Base-by-base conservation (phyloP, 257 asterid genomes). In the Cynanchum wilfordii region DNA sequence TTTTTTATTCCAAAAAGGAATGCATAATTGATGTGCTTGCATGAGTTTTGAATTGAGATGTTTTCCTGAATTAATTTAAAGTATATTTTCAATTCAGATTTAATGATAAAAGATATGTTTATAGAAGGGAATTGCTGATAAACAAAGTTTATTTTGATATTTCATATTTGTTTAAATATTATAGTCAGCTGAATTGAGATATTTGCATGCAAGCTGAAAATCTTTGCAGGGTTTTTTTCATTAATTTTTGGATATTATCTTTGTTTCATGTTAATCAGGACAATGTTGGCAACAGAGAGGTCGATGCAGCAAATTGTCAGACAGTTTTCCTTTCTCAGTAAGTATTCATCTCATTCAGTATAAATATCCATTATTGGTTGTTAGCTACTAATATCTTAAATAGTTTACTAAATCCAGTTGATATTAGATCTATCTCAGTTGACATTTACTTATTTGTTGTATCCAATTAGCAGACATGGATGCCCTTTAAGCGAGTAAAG, bases 321-420 rank as follows among this genome's bases (percentile, higher is more conserved):
- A 95, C 97, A 11, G 88, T 86, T 24, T 90, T 95, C 83, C 94
- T 95, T 73, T 92, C 99, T 9, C 84, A 90, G 99, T 95, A 89
- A 52, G 97, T 78, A 45, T 29, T 72, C 75, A 40, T 49, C 67
- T 66, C 16, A 62, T 59, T 33, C 36, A n/a, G 33, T 75, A 9
- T 44, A 47, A 47, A 29, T 30, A 20, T 29, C 20, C 27, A 58
- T 12, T 10, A 19, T 42, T 22, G 16, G 24, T 2, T 19, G 12
- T 24, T 17, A 13, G 24, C 33, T 33, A 33, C 54, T 40, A 70
- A 44, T 17, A 73, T 36, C 6, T 60, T 57, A 69, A 25, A 45
- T 40, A 69, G 38, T 16, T 33, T 33, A 70, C 25, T 30, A n/a
- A 22, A 49, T 54, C 44, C 25, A 55, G 24, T 20, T 67, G 38